phyloP scores from a whole-genome alignment of 2,329 filamentous ascomycete species.

The Aurifilum marmelostoma region DNA sequence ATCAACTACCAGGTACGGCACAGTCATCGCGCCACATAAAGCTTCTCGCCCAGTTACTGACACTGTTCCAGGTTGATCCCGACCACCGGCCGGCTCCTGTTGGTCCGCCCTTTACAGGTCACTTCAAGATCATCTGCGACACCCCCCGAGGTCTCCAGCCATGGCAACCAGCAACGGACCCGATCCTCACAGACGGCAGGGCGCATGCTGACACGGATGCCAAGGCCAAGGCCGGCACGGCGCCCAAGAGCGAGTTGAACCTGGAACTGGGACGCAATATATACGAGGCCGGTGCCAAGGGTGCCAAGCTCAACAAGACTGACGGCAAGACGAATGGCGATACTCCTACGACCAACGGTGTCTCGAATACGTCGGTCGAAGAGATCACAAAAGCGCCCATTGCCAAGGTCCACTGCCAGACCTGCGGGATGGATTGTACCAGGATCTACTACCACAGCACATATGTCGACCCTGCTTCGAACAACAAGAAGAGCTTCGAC shows the following conservation, averaged over 20 bases:
- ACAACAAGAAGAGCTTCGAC: slow-evolving; percentile 75
- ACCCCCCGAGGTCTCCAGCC: slow-evolving; percentile 93
- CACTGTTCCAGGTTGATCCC: slow-evolving; percentile 75
- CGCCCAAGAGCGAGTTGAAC: slow-evolving; percentile 79
- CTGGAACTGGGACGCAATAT: slow-evolving; percentile 94
- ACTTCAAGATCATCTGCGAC: slow-evolving; percentile 95
- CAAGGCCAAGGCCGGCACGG: slow-evolving; percentile 67
- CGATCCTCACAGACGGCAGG: slow-evolving; percentile 65
- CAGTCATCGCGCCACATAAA: neutral
- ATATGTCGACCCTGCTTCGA: slow-evolving; percentile 53
- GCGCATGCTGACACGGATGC: slow-evolving; percentile 70
- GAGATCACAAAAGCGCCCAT: slow-evolving; percentile 68
- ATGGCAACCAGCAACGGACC: slow-evolving; percentile 87
- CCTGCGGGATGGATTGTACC: slow-evolving; percentile 88
- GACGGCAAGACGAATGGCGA: slow-evolving; percentile 80
- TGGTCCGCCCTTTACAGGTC: slow-evolving; percentile 93
- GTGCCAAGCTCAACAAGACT: slow-evolving; percentile 67
- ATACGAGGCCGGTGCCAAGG: slow-evolving; percentile 89
- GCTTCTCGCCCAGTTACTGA: neutral
- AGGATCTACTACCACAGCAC: slow-evolving; percentile 63
- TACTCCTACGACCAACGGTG: slow-evolving; percentile 66
- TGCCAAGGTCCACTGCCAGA: slow-evolving; percentile 79
- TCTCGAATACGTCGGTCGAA: slow-evolving; percentile 53
- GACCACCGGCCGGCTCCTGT: slow-evolving; percentile 94
- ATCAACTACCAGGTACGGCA: slow-evolving; percentile 94